These are phyloP conservation scores for Saccharomyces pastorianus DNA, from an alignment of 1,139 yeast genomes.

Conservation along the genomic window DNA sequence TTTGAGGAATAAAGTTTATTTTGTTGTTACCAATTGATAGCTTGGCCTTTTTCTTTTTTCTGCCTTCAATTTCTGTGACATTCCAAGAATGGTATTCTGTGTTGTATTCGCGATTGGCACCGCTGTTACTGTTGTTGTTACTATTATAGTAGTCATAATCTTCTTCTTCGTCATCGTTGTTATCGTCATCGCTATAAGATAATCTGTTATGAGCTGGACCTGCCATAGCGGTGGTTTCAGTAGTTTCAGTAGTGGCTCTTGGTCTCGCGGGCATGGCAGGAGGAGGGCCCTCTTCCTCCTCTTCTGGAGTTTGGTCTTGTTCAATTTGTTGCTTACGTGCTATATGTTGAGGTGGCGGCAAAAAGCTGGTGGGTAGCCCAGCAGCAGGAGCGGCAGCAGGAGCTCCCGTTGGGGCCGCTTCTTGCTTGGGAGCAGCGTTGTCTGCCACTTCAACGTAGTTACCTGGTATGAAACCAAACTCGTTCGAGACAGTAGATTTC, in stretches of 20 bases:
- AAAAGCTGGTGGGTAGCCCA: constrained; percentile 28
- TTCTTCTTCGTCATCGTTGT: constrained; percentile 13
- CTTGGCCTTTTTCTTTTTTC: constrained; percentile 66
- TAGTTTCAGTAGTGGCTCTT: constrained; percentile 6
- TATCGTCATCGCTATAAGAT: constrained; percentile 6
- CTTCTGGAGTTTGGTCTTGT: constrained; percentile 10
- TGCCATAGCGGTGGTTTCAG: constrained; percentile 2
- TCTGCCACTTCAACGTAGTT: constrained; percentile 61
- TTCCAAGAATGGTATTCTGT: constrained; percentile 53
- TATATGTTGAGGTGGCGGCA: constrained; percentile 39
- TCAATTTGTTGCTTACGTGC: constrained; percentile 4
- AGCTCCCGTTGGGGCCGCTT: constrained; percentile 4
- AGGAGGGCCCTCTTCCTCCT: constrained; percentile 38
- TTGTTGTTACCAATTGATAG: constrained; percentile 52
- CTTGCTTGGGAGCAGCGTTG: constrained; percentile 20
- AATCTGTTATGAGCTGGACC: constrained; percentile 6
- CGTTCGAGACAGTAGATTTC: constrained; percentile 40
- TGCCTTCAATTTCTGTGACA: constrained; percentile 85
- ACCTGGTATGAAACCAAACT: constrained; percentile 88
- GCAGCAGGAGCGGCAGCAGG: constrained; percentile 16
- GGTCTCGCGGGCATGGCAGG: constrained; percentile 58
- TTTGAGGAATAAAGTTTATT: constrained; percentile 47
- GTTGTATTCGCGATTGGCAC: constrained; percentile 6
- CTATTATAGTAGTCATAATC: constrained; percentile 18
- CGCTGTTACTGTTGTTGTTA: constrained; percentile 12